These are phyloP conservation scores for Phaffomyces opuntiae DNA, from an alignment of 805 yeast genomes.

Conservation along the genomic window DNA sequence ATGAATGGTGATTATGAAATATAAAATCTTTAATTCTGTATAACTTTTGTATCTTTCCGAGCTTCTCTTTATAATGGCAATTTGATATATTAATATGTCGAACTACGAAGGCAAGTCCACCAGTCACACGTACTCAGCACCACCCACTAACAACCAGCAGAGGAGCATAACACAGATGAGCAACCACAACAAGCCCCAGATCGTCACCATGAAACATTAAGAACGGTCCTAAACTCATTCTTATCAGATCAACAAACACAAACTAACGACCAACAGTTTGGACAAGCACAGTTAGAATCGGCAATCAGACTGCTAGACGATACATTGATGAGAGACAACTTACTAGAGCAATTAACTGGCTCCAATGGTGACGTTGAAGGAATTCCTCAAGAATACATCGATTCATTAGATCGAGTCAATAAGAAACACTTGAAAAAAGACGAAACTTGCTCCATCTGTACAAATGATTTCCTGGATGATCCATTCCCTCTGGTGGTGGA, in stretches of 20 bases:
- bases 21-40: background rate
- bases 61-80: background rate
- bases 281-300: constrained; percentile 10
- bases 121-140: background rate
- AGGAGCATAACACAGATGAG: constrained; percentile 1
- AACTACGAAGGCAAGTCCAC: constrained; percentile 14
- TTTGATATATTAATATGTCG: constrained; percentile 7
- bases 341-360: constrained; percentile 17
- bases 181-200: background rate
- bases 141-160: background rate
- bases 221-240: constrained; percentile 10
- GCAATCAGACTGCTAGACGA: constrained; percentile 15
- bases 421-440: constrained; percentile 33
- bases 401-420: constrained; percentile 66
- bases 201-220: constrained; percentile 15
- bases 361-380: constrained; percentile 33
- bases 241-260: constrained; percentile 5
- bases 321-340: constrained; percentile 19
- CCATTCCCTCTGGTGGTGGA: constrained; percentile 72
- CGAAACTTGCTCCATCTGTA: constrained; percentile 82
- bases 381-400: constrained; percentile 64
- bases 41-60: background rate
- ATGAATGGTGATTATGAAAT: background rate
- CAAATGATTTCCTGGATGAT: constrained; percentile 63
- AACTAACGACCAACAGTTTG: constrained; percentile 2